These are phyloP conservation scores for Monosporozyma siamensis DNA, from an alignment of 805 yeast species.

Conservation along the genomic window DNA sequence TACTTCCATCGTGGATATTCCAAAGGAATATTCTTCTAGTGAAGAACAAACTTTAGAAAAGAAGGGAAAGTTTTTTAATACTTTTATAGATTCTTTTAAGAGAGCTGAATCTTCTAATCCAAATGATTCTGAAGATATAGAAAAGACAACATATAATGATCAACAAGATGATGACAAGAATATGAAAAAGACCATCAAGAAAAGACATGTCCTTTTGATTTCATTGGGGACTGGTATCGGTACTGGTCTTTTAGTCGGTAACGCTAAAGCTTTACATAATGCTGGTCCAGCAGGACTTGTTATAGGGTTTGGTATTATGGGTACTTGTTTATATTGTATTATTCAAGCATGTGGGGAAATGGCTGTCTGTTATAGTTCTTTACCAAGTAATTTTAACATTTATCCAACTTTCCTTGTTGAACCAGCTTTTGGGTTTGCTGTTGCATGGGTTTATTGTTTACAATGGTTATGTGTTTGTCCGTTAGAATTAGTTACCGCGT, in stretches of 20 bases:
- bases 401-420: slow-evolving; percentile 49
- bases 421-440: slow-evolving; percentile 48
- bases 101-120: slow-evolving; percentile 10
- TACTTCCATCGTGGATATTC: background rate
- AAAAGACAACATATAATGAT: slow-evolving; percentile 1
- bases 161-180: slow-evolving; percentile 4
- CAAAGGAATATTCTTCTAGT: background rate
- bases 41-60: background rate
- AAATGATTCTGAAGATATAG: background rate
- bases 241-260: slow-evolving; percentile 57
- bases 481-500: slow-evolving; percentile 55
- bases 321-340: slow-evolving; percentile 48
- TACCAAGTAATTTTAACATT: slow-evolving; percentile 56
- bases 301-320: slow-evolving; percentile 49
- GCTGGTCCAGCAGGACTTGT: slow-evolving; percentile 44
- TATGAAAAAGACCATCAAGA: slow-evolving; percentile 28
- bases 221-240: slow-evolving; percentile 84
- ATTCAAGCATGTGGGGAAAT: slow-evolving; percentile 57
- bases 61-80: background rate
- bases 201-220: slow-evolving; percentile 57
- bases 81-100: slow-evolving; percentile 6
- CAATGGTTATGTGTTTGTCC: slow-evolving; percentile 58
- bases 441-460: slow-evolving; percentile 53
- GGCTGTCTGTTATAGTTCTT: slow-evolving; percentile 48
- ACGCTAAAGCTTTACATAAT: slow-evolving; percentile 37